A percentile compares a stretch with the other conserved stretches of the same genome.
Conservation (phyloP, 345 rosid genomes). For the Eucalyptus decipiens region DNA sequence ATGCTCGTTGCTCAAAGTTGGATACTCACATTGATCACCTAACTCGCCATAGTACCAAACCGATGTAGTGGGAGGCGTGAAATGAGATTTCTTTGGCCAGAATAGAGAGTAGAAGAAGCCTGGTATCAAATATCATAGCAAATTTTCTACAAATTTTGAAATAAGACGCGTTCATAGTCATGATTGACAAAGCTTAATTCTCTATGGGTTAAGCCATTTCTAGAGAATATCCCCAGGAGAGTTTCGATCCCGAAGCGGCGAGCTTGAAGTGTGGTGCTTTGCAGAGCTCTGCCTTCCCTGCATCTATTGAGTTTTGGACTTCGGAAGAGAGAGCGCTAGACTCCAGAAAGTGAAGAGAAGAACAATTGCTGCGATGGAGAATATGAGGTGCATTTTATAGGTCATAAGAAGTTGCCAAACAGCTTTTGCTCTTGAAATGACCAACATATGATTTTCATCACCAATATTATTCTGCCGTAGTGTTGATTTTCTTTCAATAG, state of each 20-base stretch:
- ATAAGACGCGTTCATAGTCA: neutral
- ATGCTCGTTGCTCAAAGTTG: too few relatives aligned
- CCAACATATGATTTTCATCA: too few relatives aligned
- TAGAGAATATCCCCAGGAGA: neutral
- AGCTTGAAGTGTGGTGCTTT: neutral
- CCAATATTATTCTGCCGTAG: neutral
- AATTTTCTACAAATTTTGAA: accelerated
- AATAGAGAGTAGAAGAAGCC: neutral
- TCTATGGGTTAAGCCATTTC: neutral
- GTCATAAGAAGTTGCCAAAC: neutral
- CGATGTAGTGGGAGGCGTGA: too few relatives aligned
- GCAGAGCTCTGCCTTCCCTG: neutral
- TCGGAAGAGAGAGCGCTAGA: neutral
- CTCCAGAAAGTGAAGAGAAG: neutral
- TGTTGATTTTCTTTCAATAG: neutral
- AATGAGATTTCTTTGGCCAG: too few relatives aligned
- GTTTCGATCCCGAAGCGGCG: neutral
- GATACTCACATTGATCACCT: too few relatives aligned
- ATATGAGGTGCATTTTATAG: neutral
- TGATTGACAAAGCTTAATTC: neutral
- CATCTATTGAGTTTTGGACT: neutral
- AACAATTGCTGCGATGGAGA: neutral
- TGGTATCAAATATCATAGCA: too few relatives aligned
- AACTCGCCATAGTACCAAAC: accelerated
- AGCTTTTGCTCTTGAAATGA: too few relatives aligned